Conservation (phyloP, 305 asterid species). For the Euphrasia arctica region DNA sequence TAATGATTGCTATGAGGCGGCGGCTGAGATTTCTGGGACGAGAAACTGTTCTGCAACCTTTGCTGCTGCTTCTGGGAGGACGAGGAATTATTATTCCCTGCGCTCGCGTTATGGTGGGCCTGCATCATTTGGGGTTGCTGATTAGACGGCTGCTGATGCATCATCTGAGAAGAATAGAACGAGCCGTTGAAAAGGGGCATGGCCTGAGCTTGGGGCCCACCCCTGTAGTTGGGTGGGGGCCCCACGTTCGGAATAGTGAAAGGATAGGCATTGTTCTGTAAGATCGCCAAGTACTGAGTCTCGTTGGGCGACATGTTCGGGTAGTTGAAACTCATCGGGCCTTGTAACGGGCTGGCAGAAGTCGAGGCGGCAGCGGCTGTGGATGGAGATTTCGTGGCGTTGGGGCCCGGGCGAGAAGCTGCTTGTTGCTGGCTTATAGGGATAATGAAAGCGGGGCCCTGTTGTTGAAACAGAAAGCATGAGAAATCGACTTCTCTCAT, state of each 20-base stretch:
- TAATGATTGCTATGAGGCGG: slow-evolving; percentile 56
- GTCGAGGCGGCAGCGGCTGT: slow-evolving; percentile 33
- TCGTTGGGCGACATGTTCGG: slow-evolving; percentile 71
- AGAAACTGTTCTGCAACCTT: slow-evolving; percentile 43
- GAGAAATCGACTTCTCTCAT: neutral
- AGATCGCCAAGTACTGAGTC: slow-evolving; percentile 79
- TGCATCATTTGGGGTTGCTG: slow-evolving; percentile 55
- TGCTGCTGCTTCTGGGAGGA: slow-evolving; percentile 60
- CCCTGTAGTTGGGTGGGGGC: slow-evolving; percentile 66
- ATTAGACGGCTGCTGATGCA: slow-evolving; percentile 76
- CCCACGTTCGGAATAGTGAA: slow-evolving; percentile 60
- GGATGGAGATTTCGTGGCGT: slow-evolving; percentile 39
- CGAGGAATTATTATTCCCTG: slow-evolving; percentile 54
- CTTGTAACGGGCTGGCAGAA: slow-evolving; percentile 36
- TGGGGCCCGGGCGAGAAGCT: slow-evolving; percentile 54
- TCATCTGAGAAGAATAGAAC: slow-evolving; percentile 78
- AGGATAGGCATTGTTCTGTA: slow-evolving; percentile 78
- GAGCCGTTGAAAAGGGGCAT: slow-evolving; percentile 88
- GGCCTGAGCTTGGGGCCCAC: slow-evolving; percentile 74
- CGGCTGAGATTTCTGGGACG: slow-evolving; percentile 43
- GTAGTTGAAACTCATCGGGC: slow-evolving; percentile 73
- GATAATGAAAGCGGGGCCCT: slow-evolving; percentile 87
- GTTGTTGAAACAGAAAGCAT: slow-evolving; percentile 23
- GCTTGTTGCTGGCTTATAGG: slow-evolving; percentile 94
- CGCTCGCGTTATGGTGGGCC: slow-evolving; percentile 47